Conservation (phyloP, 1,284 basidiomycete species). For the Irpex sp. region DNA sequence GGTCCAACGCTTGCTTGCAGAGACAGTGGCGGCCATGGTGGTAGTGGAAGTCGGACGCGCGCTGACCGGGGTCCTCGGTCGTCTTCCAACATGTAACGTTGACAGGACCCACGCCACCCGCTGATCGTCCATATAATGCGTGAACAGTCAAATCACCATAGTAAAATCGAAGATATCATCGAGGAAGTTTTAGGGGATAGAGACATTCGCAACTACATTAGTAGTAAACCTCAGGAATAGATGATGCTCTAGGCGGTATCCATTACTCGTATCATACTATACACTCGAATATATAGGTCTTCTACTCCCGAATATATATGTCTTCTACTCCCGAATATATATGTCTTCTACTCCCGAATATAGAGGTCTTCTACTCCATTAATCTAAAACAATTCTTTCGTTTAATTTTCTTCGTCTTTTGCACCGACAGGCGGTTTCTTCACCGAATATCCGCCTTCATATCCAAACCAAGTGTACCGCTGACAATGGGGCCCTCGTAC, state of each 20-base stretch:
- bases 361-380: too few relatives aligned
- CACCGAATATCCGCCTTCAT: slow-evolving; percentile 29
- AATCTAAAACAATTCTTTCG: neutral
- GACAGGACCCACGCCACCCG: neutral
- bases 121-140: neutral
- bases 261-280: too few relatives aligned
- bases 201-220: too few relatives aligned
- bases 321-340: too few relatives aligned
- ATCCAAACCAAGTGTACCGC: slow-evolving; percentile 38
- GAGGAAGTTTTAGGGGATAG: too few relatives aligned
- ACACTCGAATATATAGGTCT: too few relatives aligned
- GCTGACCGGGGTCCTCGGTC: neutral
- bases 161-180: too few relatives aligned
- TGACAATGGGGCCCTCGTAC: slow-evolving; percentile 20
- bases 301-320: too few relatives aligned
- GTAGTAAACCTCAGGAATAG: too few relatives aligned
- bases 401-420: neutral
- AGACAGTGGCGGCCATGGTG: slow-evolving; percentile 13
- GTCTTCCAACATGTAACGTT: neutral
- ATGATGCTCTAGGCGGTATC: too few relatives aligned
- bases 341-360: too few relatives aligned
- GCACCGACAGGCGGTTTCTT: slow-evolving; percentile 14
- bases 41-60: neutral
- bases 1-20: slow-evolving; percentile 66
- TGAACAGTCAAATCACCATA: too few relatives aligned